phyloP scores from a whole-genome alignment of 2,329 filamentous ascomycete species.

The Diaporthe sp. region DNA sequence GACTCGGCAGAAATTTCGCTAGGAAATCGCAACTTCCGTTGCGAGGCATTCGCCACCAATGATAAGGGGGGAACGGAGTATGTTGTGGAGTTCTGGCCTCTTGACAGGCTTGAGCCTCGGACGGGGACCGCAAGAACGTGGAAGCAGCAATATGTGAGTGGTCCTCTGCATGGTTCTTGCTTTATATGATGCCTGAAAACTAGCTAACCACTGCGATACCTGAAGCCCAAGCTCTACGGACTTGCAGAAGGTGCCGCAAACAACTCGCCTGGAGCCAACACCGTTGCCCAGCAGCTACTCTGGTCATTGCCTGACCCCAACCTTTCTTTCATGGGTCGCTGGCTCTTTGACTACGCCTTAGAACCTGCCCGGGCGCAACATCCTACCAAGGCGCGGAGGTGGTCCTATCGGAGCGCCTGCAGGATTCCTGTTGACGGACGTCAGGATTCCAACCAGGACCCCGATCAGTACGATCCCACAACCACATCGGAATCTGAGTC shows the following conservation, averaged over 20 bases:
- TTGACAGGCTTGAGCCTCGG: not conserved
- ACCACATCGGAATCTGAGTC: not conserved
- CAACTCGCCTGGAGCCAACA: not conserved
- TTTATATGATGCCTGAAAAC: not conserved
- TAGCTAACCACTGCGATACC: not conserved
- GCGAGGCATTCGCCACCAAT: not conserved
- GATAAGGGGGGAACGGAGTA: not conserved
- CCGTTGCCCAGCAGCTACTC: not conserved
- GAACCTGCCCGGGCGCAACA: not conserved
- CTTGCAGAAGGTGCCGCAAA: not conserved
- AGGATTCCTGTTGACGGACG: not conserved
- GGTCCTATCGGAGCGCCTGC: conserved; percentile 23
- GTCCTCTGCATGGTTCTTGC: not conserved
- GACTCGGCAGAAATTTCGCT: conserved; percentile 12
- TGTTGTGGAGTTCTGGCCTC: conserved; percentile 25
- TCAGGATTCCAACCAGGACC: not conserved
- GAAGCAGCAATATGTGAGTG: conserved; percentile 23
- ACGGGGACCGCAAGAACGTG: not conserved
- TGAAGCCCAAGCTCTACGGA: not conserved
- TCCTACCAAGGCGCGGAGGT: not conserved
- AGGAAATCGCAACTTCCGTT: conserved; percentile 13
- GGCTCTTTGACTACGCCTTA: conserved; percentile 15
- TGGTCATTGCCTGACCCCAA: not conserved
- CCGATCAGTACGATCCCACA: not conserved
- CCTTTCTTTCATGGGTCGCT: not conserved